A percentile compares a stretch with the other conserved stretches of the same genome.
These are phyloP conservation scores for Fusarium sp. DNA, from an alignment of 2,329 filamentous ascomycete genomes.

Conservation along the genomic window DNA sequence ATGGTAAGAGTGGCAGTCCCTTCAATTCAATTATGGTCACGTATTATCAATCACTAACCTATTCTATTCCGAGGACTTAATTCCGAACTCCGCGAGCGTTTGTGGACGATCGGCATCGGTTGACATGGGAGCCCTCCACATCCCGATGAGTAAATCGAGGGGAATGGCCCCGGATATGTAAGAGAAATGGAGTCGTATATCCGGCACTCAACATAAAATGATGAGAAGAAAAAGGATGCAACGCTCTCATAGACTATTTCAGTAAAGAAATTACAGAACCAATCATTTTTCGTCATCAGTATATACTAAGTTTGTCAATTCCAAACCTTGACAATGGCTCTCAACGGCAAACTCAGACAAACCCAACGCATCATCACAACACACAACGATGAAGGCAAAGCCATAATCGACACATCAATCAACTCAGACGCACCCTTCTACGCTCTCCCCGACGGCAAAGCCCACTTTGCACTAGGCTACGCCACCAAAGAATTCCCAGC, in stretches of 20 bases:
- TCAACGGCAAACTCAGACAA: constrained; percentile 33
- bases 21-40: not conserved
- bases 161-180: not conserved
- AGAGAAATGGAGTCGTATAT: not conserved
- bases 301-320: not conserved
- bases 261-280: not conserved
- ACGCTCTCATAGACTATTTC: accelerated
- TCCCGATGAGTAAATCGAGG: constrained; percentile 9
- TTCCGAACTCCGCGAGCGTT: not conserved
- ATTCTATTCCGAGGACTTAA: not conserved
- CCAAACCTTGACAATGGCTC: not conserved
- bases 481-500: constrained; percentile 39
- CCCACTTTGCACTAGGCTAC: constrained; percentile 39
- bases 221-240: not conserved
- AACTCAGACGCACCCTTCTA: constrained; percentile 30
- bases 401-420: constrained; percentile 27
- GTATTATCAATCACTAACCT: not conserved
- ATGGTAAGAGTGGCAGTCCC: not conserved
- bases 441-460: constrained; percentile 24
- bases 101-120: constrained; percentile 6
- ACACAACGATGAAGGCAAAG: constrained; percentile 40
- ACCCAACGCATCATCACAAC: constrained; percentile 38
- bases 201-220: not conserved
- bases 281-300: accelerated
- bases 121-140: constrained; percentile 3